Base-by-base conservation (phyloP, 192 early-diverging fungal genomes). In the Entomortierella parvispora region DNA sequence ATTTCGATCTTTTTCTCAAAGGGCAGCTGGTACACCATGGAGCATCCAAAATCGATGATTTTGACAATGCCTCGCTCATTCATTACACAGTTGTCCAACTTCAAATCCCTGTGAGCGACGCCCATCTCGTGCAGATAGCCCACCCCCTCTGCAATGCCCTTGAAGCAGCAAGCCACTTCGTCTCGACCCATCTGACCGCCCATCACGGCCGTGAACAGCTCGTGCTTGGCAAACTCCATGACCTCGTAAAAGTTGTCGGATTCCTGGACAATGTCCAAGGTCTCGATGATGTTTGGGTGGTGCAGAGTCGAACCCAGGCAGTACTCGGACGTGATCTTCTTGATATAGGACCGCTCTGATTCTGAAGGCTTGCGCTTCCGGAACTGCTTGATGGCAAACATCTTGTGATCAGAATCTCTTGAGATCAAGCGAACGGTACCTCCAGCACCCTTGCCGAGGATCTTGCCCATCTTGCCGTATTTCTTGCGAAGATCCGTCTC, bases 21-120 rank as follows among this genome's bases (percentile, higher is more conserved):
- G 9, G 93, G 94, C 44, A 88, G 88, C 56, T 91, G 86, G 72
- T 90, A 97, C 17, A 97, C 95, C 34, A 85, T 88, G 0, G 91
- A 90, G 57, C 94, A 94, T 28, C 96, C 96, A 85, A 97, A 97
- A 63, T 97, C 96, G 26, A 95, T 96, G 61, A 97, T 92, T 75
- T 97, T 97, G 68, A 97, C 71, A 45, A 89, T 83, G n/a, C 91
- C 90, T 14, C 68, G 53, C 20, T 79, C 83, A 62, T 91, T 90
- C 65, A 97, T 67, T 22, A 97, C 71, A 43, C 93, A 85, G 87
- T 97, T 97, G 76, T 91, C 90, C 31, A 95, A 87, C 65, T 97
- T 95, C 55, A 97, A 81, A 60, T 97, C 95, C 28, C 95, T 84
- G 78, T 97, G 96, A 6, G 95, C 94, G 34, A 97, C 94, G 46